phyloP scores from a whole-genome alignment of 331 rosid species.

The Dryas integrifolia region DNA sequence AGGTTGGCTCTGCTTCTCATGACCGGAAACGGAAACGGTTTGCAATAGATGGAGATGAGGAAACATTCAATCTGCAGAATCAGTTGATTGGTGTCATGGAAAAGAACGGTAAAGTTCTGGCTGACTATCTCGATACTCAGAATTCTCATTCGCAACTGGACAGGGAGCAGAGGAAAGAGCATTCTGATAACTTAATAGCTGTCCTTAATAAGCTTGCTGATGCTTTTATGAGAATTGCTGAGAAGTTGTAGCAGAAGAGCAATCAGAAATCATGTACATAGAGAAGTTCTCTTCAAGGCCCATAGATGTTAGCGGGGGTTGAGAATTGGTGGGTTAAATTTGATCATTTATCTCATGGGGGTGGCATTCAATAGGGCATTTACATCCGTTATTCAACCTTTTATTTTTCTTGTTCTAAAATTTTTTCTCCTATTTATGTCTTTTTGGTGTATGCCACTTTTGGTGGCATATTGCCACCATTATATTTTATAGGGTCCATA shows the following conservation, averaged over 20 bases:
- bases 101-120: constrained; percentile 73
- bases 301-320: constrained; percentile 27
- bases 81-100: constrained; percentile 78
- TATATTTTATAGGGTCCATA: constrained; percentile 25
- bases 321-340: constrained; percentile 21
- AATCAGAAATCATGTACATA: constrained; percentile 53
- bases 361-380: constrained; percentile 37
- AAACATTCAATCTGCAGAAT: constrained; percentile 43
- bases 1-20: constrained; percentile 70
- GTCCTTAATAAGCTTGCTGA: constrained; percentile 92
- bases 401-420: neutral
- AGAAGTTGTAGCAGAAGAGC: constrained; percentile 59
- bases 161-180: constrained; percentile 77
- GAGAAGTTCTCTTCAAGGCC: constrained; percentile 35
- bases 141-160: constrained; percentile 65
- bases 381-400: constrained; percentile 16
- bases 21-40: constrained; percentile 76
- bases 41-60: constrained; percentile 57
- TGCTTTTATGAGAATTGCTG: constrained; percentile 88
- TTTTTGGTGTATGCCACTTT: constrained; percentile 23
- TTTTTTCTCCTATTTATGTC: neutral
- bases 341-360: constrained; percentile 30
- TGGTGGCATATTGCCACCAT: constrained; percentile 35
- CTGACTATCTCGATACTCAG: constrained; percentile 73
- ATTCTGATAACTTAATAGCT: constrained; percentile 60